Percentiles rank a stretch among this genome's conserved stretches.
phyloP scores from a whole-genome alignment of 257 asterid species.

The Gentiana macrophylla region DNA sequence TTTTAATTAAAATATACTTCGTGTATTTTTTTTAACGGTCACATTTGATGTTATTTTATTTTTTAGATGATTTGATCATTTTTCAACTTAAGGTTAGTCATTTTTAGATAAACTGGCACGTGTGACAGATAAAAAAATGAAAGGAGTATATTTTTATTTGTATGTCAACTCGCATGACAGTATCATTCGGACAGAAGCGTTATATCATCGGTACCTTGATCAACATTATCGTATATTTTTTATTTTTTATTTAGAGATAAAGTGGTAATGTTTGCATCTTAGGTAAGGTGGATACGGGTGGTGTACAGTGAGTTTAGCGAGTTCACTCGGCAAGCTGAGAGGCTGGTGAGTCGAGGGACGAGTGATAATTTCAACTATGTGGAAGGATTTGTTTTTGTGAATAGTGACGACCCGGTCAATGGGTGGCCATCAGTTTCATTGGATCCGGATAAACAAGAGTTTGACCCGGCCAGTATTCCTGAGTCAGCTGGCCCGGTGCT shows the following conservation, averaged over 20 bases:
- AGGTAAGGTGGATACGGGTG: constrained; percentile 96
- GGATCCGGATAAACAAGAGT: constrained; percentile 26
- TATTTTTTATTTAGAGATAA: neutral
- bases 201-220: no score
- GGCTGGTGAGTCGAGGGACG: constrained; percentile 33
- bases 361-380: constrained; percentile 60
- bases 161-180: no score
- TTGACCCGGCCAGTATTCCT: constrained; percentile 47
- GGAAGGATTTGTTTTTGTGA: constrained; percentile 75
- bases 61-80: no score
- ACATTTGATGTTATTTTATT: no score
- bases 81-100: no score
- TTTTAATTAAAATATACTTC: no score
- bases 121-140: no score
- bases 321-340: constrained; percentile 72
- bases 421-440: constrained; percentile 78
- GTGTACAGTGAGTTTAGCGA: constrained; percentile 73
- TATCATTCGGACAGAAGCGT: no score
- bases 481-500: constrained; percentile 51
- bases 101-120: no score
- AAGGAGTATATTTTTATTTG: neutral
- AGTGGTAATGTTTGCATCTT: neutral
- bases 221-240: no score
- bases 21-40: no score
- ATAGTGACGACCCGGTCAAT: constrained; percentile 63